phyloP scores from a whole-genome alignment of 2,329 filamentous ascomycete genomes.

The Venturia asperata region DNA sequence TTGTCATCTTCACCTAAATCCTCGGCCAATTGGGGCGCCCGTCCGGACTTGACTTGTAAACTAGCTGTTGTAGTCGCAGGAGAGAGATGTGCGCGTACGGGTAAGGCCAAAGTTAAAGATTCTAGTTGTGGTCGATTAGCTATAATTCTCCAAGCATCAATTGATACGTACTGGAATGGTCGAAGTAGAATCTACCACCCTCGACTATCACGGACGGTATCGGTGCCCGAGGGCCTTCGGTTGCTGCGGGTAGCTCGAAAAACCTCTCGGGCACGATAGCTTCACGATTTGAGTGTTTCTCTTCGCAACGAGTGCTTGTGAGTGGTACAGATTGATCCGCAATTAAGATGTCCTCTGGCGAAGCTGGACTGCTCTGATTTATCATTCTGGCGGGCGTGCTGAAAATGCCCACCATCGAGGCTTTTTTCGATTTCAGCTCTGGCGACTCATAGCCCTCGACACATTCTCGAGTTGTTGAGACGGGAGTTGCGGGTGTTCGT shows the following conservation, averaged over 20 bases:
- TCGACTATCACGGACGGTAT: not conserved
- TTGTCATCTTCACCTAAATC: not conserved
- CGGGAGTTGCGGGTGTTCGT: not conserved
- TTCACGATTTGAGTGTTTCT: not conserved
- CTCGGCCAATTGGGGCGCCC: not conserved
- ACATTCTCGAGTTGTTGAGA: not conserved
- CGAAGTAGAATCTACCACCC: conserved; percentile 3
- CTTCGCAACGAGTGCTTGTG: not conserved
- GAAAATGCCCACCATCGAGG: not conserved
- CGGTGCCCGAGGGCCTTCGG: not conserved
- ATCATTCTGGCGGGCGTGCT: not conserved
- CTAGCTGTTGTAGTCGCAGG: not conserved
- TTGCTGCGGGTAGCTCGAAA: not conserved
- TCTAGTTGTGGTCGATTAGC: not conserved
- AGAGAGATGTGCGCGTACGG: not conserved
- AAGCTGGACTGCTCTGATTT: not conserved
- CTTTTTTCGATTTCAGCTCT: not conserved
- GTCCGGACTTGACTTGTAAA: not conserved
- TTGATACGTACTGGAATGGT: conserved; percentile 8
- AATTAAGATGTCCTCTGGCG: not conserved
- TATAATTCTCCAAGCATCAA: not conserved
- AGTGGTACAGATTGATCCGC: not conserved
- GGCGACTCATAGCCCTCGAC: not conserved
- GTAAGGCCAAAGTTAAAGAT: not conserved
- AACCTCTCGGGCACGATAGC: not conserved